Evolutionary conservation across 257 asterid species (phyloP), one percentile per base, ranked within the genome.

Genomic region (Ajuga chamaepitys): DNA sequence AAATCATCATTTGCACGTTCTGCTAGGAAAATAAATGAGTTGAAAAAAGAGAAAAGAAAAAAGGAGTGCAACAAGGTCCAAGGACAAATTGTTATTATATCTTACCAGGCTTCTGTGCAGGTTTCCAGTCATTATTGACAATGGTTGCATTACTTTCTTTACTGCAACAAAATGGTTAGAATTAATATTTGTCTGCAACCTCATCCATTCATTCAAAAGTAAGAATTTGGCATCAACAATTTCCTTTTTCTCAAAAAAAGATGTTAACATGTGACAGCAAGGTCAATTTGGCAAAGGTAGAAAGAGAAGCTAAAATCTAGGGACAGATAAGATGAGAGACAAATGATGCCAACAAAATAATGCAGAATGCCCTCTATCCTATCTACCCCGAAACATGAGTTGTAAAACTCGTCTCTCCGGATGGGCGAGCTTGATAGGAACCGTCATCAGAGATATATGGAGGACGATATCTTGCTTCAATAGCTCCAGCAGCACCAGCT

Each of bases 381-480:
- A 74, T 78, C 66, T 58, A 90, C 95, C 87, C 81, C 55, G 83
- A 68, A 66, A 85, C 67, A 75, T 85, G 67, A 18, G 79, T 52
- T 25, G 72, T 55, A 32, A 92, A 73, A 61, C 89, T 54, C 25
- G 80, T 25, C 68, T 82, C 95, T 42, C 91, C 97, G 60, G 96
- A 64, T 13, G 90, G 81, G 38, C 78, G 87, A 62, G 83, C 60
- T 51, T 78, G 78, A 76, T 81, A 82, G 41, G 92, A 81, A 48
- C 95, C 92, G 72, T 89, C 97, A 70, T 79, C 74, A 47, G 88
- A 61, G 68, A 87, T 45, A 72, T 77, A 88, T 14, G 92, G 95
- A 13, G 94, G 70, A 64, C 91, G 74, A 74, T 82, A 88, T 62
- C 84, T 37, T 37, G 95, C 85, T 8, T 95, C 96, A 72, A 90